Evolutionary conservation across 495 filamentous ascomycete genomes (phyloP), one percentile per base, ranked within the genome.

Genomic region (Tetracladium marchalianum): DNA sequence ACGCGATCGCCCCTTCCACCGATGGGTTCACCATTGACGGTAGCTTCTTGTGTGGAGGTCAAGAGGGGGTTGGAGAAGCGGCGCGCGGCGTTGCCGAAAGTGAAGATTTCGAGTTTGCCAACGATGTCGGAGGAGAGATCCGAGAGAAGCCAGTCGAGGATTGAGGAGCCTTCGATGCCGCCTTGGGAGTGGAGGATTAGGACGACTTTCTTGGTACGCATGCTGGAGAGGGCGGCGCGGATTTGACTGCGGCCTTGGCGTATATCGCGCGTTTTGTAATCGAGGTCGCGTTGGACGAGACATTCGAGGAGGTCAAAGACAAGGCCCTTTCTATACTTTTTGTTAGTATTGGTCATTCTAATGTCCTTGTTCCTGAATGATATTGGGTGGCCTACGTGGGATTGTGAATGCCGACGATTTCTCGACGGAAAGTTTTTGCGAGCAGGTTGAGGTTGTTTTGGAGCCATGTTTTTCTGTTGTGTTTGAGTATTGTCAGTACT

Each of bases 111-210:
- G 15, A 92, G 70, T 44, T 83, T 80, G 3, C 67, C 61, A 12
- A 89, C 65, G 2, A 80, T 57, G 32, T 80, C 70, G 12, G 77
- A 73, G 0, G 84, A 79, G 0, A 90, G 58, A 50, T 90, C 85
- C 49, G 80, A 75, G 11, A 89, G 69, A 8, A 94, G 72, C 75
- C 81, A 84, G 67, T 94, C 87, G 0, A 90, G 57, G 8, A 87
- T 77, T 34, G 87, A 61, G 1, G 78, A 72, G 5, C 80, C 76
- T 59, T 88, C 79, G 46, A 93, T 85, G 15, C 77, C 87, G 1
- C 87, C 87, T 60, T 93, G 87, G 15, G 79, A 84, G 59, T 93
- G 87, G 22, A 84, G 69, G 36, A 92, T 75, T 11, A 92, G 69
- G 43, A 93, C 68, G 10, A 90, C 75, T 39, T 46, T 53, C 50